phyloP scores from a whole-genome alignment of 1,284 basidiomycete genomes.

The Marasmius tenuissimus region DNA sequence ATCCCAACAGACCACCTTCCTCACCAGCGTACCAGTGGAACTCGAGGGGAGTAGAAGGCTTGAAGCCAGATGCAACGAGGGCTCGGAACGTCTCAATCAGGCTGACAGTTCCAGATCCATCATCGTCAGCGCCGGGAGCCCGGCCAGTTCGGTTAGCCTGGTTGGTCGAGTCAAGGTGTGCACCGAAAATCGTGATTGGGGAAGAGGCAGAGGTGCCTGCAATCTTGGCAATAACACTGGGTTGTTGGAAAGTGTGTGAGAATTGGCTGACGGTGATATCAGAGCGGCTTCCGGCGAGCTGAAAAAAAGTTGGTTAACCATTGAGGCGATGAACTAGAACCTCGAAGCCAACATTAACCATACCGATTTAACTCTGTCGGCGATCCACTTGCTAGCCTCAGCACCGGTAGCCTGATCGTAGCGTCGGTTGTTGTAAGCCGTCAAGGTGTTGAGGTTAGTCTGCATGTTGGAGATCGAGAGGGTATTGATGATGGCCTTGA shows the following conservation, averaged over 20 bases:
- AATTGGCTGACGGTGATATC: background rate
- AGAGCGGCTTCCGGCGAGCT: background rate
- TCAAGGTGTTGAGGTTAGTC: constrained; percentile 1
- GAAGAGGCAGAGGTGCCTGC: background rate
- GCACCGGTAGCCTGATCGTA: constrained; percentile 7
- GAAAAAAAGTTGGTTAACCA: background rate
- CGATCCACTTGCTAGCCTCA: constrained; percentile 6
- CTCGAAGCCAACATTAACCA: background rate
- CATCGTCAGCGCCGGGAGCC: constrained; percentile 40
- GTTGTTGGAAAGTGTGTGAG: background rate
- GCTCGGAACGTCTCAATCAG: constrained; percentile 50
- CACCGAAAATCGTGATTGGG: constrained; percentile 41
- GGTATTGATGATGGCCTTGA: constrained; percentile 5
- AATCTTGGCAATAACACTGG: background rate
- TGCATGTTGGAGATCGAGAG: constrained; percentile 8
- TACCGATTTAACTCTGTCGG: background rate
- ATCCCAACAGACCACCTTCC: constrained; percentile 55
- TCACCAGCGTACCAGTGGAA: constrained; percentile 58
- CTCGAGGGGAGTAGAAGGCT: constrained; percentile 46
- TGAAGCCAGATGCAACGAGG: constrained; percentile 41
- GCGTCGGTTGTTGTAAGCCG: constrained; percentile 11
- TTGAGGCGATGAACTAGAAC: too few species aligned
- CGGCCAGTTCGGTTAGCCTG: constrained; percentile 11
- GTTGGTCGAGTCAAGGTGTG: constrained; percentile 30
- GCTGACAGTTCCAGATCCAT: constrained; percentile 33